Conservation (phyloP, 768 basidiomycete genomes). For the Cytidiella melzeri region DNA sequence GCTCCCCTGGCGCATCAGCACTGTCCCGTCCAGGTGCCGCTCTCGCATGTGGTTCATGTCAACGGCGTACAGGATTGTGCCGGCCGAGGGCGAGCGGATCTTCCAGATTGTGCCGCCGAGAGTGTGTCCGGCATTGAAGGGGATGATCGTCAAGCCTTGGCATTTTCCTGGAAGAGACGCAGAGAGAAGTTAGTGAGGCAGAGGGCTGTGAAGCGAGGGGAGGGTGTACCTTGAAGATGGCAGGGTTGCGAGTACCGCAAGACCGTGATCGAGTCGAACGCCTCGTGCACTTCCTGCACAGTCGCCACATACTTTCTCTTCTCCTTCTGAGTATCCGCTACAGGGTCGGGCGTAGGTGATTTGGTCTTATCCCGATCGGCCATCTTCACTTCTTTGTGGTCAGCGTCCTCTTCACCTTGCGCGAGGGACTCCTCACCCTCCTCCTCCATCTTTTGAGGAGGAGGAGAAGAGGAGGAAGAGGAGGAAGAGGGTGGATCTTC, state of each 20-base stretch:
- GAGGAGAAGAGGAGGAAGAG: no score
- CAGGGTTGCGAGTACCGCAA: slow-evolving; percentile 94
- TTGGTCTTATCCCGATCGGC: no score
- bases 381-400: not conserved
- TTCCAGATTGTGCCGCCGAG: slow-evolving; percentile 98
- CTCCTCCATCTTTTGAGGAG: not conserved
- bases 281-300: slow-evolving; percentile 80
- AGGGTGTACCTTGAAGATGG: slow-evolving; percentile 86
- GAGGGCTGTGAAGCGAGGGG: no score
- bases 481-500: slow-evolving; percentile 30
- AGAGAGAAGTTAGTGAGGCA: no score
- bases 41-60: slow-evolving; percentile 96
- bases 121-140: slow-evolving; percentile 92
- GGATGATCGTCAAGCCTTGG: slow-evolving; percentile 89
- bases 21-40: slow-evolving; percentile 90
- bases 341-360: slow-evolving; percentile 20
- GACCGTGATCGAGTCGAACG: slow-evolving; percentile 88
- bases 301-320: slow-evolving; percentile 69
- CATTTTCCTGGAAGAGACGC: slow-evolving; percentile 81
- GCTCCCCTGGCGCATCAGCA: slow-evolving; percentile 68
- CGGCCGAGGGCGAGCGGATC: slow-evolving; percentile 94
- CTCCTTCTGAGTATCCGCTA: slow-evolving; percentile 1
- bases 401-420: not conserved
- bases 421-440: slow-evolving; percentile 13
- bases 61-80: slow-evolving; percentile 92